Percentiles rank a stretch among this genome's conserved stretches.
Conservation (phyloP, 495 filamentous ascomycete genomes). For the Penicillium robsamsonii region DNA sequence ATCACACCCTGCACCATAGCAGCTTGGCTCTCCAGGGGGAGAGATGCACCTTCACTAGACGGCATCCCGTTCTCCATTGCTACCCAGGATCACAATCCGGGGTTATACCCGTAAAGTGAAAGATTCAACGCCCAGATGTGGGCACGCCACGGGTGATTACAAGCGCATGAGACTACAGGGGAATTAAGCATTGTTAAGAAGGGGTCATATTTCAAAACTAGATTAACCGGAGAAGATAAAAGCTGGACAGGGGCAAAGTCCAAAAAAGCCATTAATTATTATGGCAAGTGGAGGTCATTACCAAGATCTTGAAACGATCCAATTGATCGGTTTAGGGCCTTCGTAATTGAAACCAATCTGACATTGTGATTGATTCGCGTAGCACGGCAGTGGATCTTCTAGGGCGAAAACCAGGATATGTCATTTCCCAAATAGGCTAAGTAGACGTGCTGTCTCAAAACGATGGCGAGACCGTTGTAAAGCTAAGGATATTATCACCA, state of each 20-base stretch:
- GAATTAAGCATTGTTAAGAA: neutral
- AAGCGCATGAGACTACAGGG: neutral
- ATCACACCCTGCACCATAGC: conserved; percentile 26
- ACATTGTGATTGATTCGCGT: neutral
- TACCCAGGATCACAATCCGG: neutral
- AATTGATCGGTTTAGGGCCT: neutral
- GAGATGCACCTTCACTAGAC: neutral
- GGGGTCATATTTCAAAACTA: neutral
- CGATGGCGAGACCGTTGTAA: conserved; percentile 7
- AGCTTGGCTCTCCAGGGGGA: conserved; percentile 14
- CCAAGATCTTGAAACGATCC: neutral
- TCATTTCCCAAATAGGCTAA: neutral
- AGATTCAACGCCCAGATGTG: neutral
- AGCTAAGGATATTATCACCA: conserved; percentile 2
- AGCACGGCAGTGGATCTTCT: neutral
- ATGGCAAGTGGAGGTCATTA: neutral
- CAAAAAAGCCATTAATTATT: neutral
- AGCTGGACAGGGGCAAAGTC: neutral
- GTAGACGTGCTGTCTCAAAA: neutral
- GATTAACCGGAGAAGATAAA: neutral
- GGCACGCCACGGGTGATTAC: neutral
- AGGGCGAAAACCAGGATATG: neutral
- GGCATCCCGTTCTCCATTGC: conserved; percentile 1
- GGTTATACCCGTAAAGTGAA: neutral
- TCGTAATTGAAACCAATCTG: neutral